A percentile compares a stretch with the other conserved stretches of the same genome.
Conservation (phyloP, 140 eudicot species). For the Erigeron philadelphicus region DNA sequence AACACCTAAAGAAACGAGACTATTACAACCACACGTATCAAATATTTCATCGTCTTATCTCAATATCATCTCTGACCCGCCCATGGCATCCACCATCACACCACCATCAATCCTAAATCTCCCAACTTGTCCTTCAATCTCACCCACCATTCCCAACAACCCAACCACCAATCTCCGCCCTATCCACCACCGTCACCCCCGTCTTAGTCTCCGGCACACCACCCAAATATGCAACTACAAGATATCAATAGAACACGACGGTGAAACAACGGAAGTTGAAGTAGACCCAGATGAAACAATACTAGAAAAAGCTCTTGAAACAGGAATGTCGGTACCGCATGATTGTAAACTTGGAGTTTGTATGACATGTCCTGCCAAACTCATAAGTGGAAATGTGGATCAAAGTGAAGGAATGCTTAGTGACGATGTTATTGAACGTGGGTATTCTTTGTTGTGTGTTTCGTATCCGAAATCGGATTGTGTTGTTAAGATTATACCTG, state of each 20-base stretch:
- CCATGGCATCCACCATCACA: no score
- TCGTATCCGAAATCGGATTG: constrained; percentile 55
- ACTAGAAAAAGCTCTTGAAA: constrained; percentile 61
- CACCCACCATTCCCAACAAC: constrained; percentile 24
- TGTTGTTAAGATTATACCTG: no score
- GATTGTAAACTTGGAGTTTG: constrained; percentile 96
- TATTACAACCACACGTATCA: no score
- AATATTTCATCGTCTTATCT: no score
- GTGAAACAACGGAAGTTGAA: constrained; percentile 52
- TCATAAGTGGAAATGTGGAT: constrained; percentile 63
- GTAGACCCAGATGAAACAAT: constrained; percentile 85
- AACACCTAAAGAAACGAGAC: no score
- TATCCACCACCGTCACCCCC: constrained; percentile 6
- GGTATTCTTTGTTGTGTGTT: constrained; percentile 72
- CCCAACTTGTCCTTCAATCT: constrained; percentile 35
- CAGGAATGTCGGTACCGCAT: constrained; percentile 59
- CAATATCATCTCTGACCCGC: no score
- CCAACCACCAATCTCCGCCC: constrained; percentile 30
- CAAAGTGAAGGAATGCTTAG: constrained; percentile 96
- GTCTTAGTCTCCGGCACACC: background rate
- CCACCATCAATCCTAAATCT: constrained; percentile 23
- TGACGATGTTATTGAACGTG: constrained; percentile 82
- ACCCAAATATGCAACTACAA: constrained; percentile 35
- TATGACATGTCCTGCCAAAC: constrained; percentile 89
- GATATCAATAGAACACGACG: constrained; percentile 60